These are phyloP conservation scores for Tylopilus subfusipes DNA, from an alignment of 768 basidiomycete species.

Conservation along the genomic window DNA sequence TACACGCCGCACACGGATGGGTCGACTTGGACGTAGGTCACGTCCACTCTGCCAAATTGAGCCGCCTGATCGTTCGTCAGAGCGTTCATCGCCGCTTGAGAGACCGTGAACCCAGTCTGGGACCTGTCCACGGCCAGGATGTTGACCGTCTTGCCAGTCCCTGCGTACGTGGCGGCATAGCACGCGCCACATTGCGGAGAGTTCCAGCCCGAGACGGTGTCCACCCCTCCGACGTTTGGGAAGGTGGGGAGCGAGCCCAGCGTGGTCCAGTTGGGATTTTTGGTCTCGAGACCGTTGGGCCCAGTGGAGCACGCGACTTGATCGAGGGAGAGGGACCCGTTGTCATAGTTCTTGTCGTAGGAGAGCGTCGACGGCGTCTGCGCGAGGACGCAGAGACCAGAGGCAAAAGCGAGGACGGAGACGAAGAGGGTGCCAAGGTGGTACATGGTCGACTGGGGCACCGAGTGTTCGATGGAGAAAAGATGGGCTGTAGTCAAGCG, in stretches of 20 bases:
- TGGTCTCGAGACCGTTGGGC: constrained; percentile 33
- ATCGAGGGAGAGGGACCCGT: constrained; percentile 23
- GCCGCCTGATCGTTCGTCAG: constrained; percentile 17
- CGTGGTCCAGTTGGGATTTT: constrained; percentile 29
- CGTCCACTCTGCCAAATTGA: constrained; percentile 17
- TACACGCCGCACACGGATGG: constrained; percentile 1
- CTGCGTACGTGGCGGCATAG: constrained; percentile 28
- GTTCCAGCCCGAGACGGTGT: constrained; percentile 21
- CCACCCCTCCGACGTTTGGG: constrained; percentile 35
- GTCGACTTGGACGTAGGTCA: constrained; percentile 1
- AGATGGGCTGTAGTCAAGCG: not conserved
- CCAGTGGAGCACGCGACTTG: constrained; percentile 39
- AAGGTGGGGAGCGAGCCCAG: constrained; percentile 37
- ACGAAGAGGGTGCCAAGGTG: constrained; percentile 15
- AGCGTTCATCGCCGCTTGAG: constrained; percentile 25
- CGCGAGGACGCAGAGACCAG: constrained; percentile 19
- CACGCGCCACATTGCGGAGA: constrained; percentile 29
- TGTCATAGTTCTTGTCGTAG: constrained; percentile 38
- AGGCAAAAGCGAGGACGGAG: constrained; percentile 10
- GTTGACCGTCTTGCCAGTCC: constrained; percentile 36
- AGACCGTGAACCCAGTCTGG: constrained; percentile 37
- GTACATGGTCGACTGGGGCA: constrained; percentile 24
- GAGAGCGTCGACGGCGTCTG: constrained; percentile 29
- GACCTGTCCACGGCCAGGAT: constrained; percentile 56
- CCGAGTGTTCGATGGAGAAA: not conserved